Evolutionary conservation across 2,329 filamentous ascomycete genomes (phyloP), one percentile per base, ranked within the genome.

Genomic region (Fusarium gaditjirri): DNA sequence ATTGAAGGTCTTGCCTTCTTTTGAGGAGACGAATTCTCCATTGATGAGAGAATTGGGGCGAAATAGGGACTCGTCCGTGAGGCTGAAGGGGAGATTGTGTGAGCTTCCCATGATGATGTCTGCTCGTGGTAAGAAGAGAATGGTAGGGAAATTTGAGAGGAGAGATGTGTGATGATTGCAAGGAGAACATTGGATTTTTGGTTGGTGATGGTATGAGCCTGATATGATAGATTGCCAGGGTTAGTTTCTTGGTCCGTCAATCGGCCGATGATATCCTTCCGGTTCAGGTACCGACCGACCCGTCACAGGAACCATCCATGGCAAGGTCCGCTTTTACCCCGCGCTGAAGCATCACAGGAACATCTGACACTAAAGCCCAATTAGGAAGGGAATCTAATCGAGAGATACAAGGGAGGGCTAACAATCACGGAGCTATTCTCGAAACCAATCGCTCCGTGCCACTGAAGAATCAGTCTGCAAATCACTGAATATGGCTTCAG

Each of bases 271-370:
- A 16, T 42, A 55, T 43, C 36, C n/a, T 27, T 35, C 13, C 23
- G 12, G 21, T 38, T 38, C 31, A 47, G 42, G 42, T 27, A 14
- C 43, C 23, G 21, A n/a, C 29, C 23, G 25, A 23, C 27, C 29
- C 39, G 33, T 61, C 29, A 61, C 13, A 50, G 31, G 29, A 4
- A 5, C 1, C 49, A 52, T 53, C 1, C 49, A 52, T 53, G 49
- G 49, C 8, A 58, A 25, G 55, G 19, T 29, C 55, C 43, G 25
- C n/a, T 58, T 42, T 52, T 52, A 47, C 61, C 61, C 56, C 61
- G 56, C 61, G 35, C 19, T 17, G 5, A 50, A 13, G 27, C 36
- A 33, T 49, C 39, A 13, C 31, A 43, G n/a, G 12, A 27, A 53
- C 49, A 53, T 39, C 2, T 31, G 5, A 7, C 36, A 23, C 17